Evolutionary conservation across 352 stramenopile genomes (phyloP), one percentile per base, ranked within the genome.

Genomic region (Pythium volutum): DNA sequence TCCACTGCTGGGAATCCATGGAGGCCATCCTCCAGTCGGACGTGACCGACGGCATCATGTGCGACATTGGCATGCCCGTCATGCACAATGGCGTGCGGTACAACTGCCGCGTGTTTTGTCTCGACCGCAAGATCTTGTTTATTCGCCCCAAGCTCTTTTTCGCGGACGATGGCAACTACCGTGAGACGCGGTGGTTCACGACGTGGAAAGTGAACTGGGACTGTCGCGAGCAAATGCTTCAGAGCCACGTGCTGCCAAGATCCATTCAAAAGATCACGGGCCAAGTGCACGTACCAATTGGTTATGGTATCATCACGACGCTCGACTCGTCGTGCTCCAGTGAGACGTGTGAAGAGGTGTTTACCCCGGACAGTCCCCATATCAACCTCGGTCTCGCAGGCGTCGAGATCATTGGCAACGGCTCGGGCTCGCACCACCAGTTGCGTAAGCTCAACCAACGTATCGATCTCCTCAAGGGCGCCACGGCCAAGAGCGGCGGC

Each of bases 291-390:
- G 88, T 96, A 16, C 89, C 86, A 4, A 95, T 97, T 27, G 92
- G 91, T 27, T 77, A 80, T 25, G 87, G 81, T 12, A 81, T 87
- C 34, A 55, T 98, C 20, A 79, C 81, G 27, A 89, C 80, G 25
- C 80, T 96, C 18, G 94, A 98, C 60, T 93, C 95, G 18, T 81
- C 80, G 59, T 90, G 79, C 54, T 89, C 89, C 25, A 96, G 90
- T 43, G 97, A 99, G 81, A 97, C 92, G 22, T 99, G 97, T 71
- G 97, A 99, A 75, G 97, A 99, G 74, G 77, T 99, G 29, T 99
- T 98, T 84, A 99, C 97, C 26, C 95, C 97, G 0, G 79, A 93
- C 62, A 89, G 88, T 38, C 94, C 97, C 12, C 96, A 99, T 74
- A 98, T 99, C 72, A 88, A 95, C 47, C 71, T 98, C 5, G 75